These are phyloP conservation scores for Verticillium klebahnii DNA, from an alignment of 2,329 filamentous ascomycete genomes.

Conservation along the genomic window DNA sequence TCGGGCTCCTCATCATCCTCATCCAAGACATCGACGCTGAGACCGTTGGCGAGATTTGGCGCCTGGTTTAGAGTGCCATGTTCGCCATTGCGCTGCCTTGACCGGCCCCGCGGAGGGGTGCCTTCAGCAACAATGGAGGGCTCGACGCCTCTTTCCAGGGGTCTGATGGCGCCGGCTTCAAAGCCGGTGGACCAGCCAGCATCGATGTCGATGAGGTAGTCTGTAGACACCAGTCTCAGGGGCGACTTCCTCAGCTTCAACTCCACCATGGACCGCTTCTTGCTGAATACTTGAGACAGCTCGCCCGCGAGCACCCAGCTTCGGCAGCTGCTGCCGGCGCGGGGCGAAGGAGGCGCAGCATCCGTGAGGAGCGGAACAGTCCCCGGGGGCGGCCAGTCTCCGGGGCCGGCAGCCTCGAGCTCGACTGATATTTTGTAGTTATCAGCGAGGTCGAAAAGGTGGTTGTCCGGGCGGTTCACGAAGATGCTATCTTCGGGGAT, in stretches of 20 bases:
- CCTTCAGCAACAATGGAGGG: constrained; percentile 34
- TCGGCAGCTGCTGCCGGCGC: constrained; percentile 13
- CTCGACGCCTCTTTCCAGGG: constrained; percentile 35
- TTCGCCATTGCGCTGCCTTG: constrained; percentile 3
- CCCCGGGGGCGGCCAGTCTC: constrained; percentile 48
- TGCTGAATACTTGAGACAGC: constrained; percentile 36
- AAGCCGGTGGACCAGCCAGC: constrained; percentile 41
- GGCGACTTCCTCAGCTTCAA: constrained; percentile 21
- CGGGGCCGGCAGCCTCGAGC: constrained; percentile 44
- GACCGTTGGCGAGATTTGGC: constrained; percentile 5
- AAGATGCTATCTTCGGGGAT: constrained; percentile 48
- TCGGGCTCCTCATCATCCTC: constrained; percentile 40
- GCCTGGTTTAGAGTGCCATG: neutral
- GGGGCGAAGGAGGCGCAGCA: neutral
- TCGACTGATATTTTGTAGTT: constrained; percentile 47
- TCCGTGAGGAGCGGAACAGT: constrained; percentile 8
- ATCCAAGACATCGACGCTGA: constrained; percentile 9
- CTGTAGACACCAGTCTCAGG: constrained; percentile 23
- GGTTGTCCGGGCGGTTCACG: constrained; percentile 42
- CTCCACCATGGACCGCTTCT: constrained; percentile 22
- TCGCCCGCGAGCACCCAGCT: constrained; percentile 35
- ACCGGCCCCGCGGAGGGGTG: neutral
- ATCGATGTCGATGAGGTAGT: constrained; percentile 45
- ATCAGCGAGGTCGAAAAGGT: constrained; percentile 42
- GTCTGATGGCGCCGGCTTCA: constrained; percentile 20